Evolutionary conservation across 352 stramenopile genomes (phyloP), one percentile per base, ranked within the genome.

Genomic region (Pythium coloratum): DNA sequence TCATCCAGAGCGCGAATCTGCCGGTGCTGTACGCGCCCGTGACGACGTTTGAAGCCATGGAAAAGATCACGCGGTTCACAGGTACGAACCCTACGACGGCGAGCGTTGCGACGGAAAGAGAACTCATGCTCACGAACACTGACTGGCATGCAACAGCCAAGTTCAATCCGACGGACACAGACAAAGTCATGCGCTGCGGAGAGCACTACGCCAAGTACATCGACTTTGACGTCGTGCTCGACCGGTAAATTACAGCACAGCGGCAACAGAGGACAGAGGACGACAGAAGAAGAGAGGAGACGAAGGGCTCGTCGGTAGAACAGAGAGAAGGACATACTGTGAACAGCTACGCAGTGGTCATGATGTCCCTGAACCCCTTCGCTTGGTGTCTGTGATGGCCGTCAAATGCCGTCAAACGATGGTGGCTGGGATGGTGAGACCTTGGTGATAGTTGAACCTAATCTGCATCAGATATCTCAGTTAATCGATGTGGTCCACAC

Each of bases 191-290:
- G n/a, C 77, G 77, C 30, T 95, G 89, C 56, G 88, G 88, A 44
- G 73, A 93, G 44, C 89, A 97, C 76, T 97, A 97, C 71, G 88
- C 82, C 53, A 80, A 80, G 59, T 75, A 89, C 59, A 86, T 97
- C 50, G 72, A 95, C 69, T 93, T 95, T 75, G 84, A 95, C 61
- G 73, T 83, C 20, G 82, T 91, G 51, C 72, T 91, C 26, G 72
- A 83, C 60, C 73, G 71, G 69, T 86, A 55, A 7, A 64, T 26
- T 30, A 30, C 28, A 30, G 28, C 28, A 30, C 28, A 30, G 28
- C 28, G 28, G 28, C 28, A 30, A 4, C 28, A 30, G 28, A 30
- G 28, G 28, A 30, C 28, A 4, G 28, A 30, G 28, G 28, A 1
- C 28, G 28, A 30, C 28, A 30, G 28, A 30, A 30, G 28, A 30